Percentiles rank a stretch among this genome's conserved stretches.
phyloP scores from a whole-genome alignment of 352 stramenopile genomes.

The Globisporangium heterothallicum region DNA sequence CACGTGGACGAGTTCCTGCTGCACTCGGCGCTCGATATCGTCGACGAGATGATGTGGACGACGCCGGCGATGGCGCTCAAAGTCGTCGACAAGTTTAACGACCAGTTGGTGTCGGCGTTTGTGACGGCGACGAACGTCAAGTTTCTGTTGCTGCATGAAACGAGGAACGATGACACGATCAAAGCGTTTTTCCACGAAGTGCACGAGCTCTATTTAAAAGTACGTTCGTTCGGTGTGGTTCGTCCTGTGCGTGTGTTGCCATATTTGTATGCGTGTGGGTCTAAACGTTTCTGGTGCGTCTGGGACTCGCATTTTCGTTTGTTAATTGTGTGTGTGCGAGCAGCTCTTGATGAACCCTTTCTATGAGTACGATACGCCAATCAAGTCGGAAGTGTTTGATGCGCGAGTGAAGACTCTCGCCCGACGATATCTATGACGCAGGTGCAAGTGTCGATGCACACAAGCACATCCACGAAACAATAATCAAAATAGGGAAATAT shows the following conservation, averaged over 20 bases:
- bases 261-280: constrained; percentile 6
- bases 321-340: background rate
- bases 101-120: constrained; percentile 96
- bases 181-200: constrained; percentile 96
- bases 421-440: constrained; percentile 76
- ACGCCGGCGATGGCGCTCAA: constrained; percentile 91
- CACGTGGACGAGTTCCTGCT: constrained; percentile 97
- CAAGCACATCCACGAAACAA: background rate
- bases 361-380: constrained; percentile 93
- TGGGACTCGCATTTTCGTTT: constrained; percentile 9
- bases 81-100: constrained; percentile 94
- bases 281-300: background rate
- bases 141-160: constrained; percentile 95
- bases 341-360: constrained; percentile 96
- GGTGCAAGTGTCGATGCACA: background rate
- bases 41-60: constrained; percentile 94
- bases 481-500: background rate
- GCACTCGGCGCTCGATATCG: constrained; percentile 96
- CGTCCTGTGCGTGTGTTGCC: background rate
- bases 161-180: constrained; percentile 92
- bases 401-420: constrained; percentile 86
- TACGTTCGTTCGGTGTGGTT: constrained; percentile 19
- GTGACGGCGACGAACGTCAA: constrained; percentile 94
- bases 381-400: constrained; percentile 92
- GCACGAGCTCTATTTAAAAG: constrained; percentile 97